These are phyloP conservation scores for Heterobasidion irregulare DNA, from an alignment of 1,284 basidiomycete genomes.

Conservation along the genomic window DNA sequence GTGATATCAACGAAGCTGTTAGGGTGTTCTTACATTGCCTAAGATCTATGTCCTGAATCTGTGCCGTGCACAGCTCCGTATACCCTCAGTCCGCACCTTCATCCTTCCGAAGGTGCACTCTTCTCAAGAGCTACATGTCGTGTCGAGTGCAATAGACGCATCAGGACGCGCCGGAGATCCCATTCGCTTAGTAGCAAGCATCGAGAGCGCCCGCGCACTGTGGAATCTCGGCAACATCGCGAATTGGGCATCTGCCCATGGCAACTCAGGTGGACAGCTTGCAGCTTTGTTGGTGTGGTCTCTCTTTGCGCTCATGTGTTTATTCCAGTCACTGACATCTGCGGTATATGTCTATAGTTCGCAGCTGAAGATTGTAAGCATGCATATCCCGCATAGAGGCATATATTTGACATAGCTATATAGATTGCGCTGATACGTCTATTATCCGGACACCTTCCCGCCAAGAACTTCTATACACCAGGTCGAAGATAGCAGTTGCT, in stretches of 20 bases:
- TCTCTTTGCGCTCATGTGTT: not conserved
- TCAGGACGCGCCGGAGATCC: conserved; percentile 24
- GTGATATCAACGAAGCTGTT: conserved; percentile 66
- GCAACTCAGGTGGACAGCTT: conserved; percentile 38
- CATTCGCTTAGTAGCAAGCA: conserved; percentile 63
- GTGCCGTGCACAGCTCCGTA: conserved; percentile 13
- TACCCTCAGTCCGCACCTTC: conserved; percentile 43
- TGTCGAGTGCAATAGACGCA: conserved; percentile 40
- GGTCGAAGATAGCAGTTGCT: conserved; percentile 78
- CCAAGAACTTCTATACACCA: conserved; percentile 75
- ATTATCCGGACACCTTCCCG: conserved; percentile 74
- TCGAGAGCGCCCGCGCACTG: conserved; percentile 70
- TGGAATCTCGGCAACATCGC: conserved; percentile 58
- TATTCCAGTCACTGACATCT: conserved; percentile 1
- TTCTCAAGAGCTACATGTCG: conserved; percentile 51
- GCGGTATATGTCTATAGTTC: conserved; percentile 42
- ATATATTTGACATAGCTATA: not conserved
- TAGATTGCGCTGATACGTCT: conserved; percentile 81
- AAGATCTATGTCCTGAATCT: not conserved
- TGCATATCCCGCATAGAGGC: not conserved
- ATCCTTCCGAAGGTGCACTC: conserved; percentile 79
- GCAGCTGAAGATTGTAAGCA: conserved; percentile 83
- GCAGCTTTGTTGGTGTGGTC: conserved; percentile 46
- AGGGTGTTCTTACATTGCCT: conserved; percentile 13
- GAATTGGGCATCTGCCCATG: conserved; percentile 44